Evolutionary conservation across 2,329 filamentous ascomycete genomes (phyloP).

Genomic region (Claviceps sp.): DNA sequence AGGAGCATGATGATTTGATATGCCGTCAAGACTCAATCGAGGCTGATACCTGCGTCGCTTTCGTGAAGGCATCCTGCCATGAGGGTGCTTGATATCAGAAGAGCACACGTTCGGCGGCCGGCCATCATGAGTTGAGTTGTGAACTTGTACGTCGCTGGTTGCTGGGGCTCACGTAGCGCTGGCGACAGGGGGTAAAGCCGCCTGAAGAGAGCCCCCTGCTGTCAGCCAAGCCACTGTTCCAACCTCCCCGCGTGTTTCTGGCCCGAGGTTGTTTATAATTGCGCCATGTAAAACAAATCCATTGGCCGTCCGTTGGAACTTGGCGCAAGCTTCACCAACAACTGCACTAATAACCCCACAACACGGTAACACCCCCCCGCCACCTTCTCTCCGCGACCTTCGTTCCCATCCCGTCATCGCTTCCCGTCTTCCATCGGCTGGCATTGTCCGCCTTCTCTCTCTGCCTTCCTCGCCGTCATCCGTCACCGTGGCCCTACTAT

Average conservation of each 20-base stretch:
- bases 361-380: neutral
- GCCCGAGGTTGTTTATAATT: slow-evolving; percentile 11
- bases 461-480: neutral
- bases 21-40: too few species aligned
- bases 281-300: slow-evolving; percentile 22
- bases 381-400: slow-evolving; percentile 5
- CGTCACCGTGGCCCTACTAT: neutral
- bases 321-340: slow-evolving; percentile 17
- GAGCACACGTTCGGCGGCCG: too few species aligned
- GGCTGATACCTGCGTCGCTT: too few species aligned
- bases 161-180: too few species aligned
- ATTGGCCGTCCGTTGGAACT: slow-evolving; percentile 20
- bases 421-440: neutral
- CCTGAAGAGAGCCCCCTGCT: too few species aligned
- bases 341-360: neutral
- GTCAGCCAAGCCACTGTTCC: too few species aligned
- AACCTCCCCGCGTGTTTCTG: neutral
- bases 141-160: too few species aligned
- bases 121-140: too few species aligned
- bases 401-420: slow-evolving; percentile 1
- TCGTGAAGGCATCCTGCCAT: too few species aligned
- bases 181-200: too few species aligned
- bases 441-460: slow-evolving; percentile 2
- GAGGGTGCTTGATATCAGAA: too few species aligned
- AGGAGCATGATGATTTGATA: too few species aligned